Percentiles rank a stretch among this genome's conserved stretches.
Conservation (phyloP, 805 yeast species). For the Metschnikowia aberdeeniae region DNA sequence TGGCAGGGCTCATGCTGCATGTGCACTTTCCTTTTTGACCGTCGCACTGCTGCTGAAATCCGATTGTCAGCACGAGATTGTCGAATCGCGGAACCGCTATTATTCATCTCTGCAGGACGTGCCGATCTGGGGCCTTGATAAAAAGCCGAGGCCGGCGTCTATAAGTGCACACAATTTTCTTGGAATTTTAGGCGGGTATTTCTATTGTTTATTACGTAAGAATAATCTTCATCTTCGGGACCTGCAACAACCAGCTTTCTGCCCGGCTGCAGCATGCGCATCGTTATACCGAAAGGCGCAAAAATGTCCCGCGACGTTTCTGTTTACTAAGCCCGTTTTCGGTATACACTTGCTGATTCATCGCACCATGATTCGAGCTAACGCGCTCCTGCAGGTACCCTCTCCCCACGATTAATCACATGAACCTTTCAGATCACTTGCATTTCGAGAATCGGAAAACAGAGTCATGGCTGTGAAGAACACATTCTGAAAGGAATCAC, state of each 20-base stretch:
- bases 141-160: conserved; percentile 1
- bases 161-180: too few relatives aligned
- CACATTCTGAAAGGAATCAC: background rate
- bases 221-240: too few relatives aligned
- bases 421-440: background rate
- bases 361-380: background rate
- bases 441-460: too few relatives aligned
- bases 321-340: conserved; percentile 4
- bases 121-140: conserved; percentile 4
- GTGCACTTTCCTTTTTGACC: conserved; percentile 1
- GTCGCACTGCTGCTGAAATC: conserved; percentile 1
- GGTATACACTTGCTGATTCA: conserved; percentile 5
- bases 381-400: background rate
- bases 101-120: conserved; percentile 15
- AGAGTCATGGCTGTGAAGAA: too few relatives aligned
- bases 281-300: conserved; percentile 1
- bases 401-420: background rate
- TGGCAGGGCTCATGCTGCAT: background rate
- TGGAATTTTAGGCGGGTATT: too few relatives aligned
- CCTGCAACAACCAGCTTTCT: too few relatives aligned
- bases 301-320: background rate
- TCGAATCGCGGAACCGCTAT: conserved; percentile 12
- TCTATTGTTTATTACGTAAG: too few relatives aligned
- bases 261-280: background rate
- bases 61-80: conserved; percentile 2